Base-by-base conservation (phyloP, 2,329 filamentous ascomycete genomes). In the Calonectria montana region DNA sequence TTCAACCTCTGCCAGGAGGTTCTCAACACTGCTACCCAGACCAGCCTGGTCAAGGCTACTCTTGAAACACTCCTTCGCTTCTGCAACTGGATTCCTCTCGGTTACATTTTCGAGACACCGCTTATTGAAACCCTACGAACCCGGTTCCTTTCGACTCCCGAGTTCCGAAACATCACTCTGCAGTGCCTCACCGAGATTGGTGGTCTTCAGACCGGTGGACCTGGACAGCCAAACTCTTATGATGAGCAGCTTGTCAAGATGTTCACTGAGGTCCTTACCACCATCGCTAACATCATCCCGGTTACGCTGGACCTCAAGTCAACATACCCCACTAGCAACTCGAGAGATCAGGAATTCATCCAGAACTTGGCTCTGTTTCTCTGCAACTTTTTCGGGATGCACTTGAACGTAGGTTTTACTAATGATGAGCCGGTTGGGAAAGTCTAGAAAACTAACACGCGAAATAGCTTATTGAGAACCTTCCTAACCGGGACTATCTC, bases 181-280 rank as follows among this genome's bases (percentile, higher is more conserved):
- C 98, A 99, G 85, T 98, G 96, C 78, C 88, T 99, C 83, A 99
- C 97, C 4, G 97, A 99, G 85, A 98, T 99, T 83, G 97, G 96
- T 74, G 94, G 97, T 72, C 87, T 99, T 73, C 95, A 97, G 82
- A 97, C 96, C 29, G 94, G 94, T 16, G 90, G 87, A 79, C 92
- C 86, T 76, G 92, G 85, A 82, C 89, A 91, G 77, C 85, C 89
- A 18, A 89, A 91, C 80, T 92, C 93, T 31, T 99, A 98, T 82
- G 95, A 98, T 79, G 97, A 99, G 83, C 96, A 98, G 86, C 90
- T 99, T 55, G 93, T 98, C 65, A 93, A 96, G 82, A 98, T 99
- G 97, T 99, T 99, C 85, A 98, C 97, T 50, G 96, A 98, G 82
- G 97, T 97, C 25, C 86, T 99, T 77, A 97, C 94, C 13, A 96